These are phyloP conservation scores for Hansenula sp. DNA, from an alignment of 1,139 yeast species.

Conservation along the genomic window DNA sequence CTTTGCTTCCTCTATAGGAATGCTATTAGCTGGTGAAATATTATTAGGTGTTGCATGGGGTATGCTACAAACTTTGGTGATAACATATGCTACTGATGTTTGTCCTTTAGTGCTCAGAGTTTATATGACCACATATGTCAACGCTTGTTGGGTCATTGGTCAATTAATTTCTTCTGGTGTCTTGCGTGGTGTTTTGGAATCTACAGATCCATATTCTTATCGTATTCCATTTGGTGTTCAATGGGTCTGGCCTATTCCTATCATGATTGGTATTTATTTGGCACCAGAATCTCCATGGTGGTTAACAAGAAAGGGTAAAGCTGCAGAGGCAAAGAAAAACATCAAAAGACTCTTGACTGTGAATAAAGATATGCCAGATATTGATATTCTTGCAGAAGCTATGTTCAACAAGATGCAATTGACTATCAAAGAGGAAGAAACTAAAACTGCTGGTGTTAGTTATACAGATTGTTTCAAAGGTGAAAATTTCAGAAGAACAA, in stretches of 20 bases:
- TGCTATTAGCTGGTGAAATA: slow-evolving; percentile 25
- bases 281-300: slow-evolving; percentile 3
- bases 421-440: slow-evolving; percentile 28
- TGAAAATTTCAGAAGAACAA: slow-evolving; percentile 45
- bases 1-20: slow-evolving; percentile 17
- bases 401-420: slow-evolving; percentile 25
- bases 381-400: slow-evolving; percentile 15
- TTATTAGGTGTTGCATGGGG: slow-evolving; percentile 22
- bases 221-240: slow-evolving; percentile 10
- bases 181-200: slow-evolving; percentile 9
- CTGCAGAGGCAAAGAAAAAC: slow-evolving; percentile 7
- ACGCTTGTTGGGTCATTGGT: slow-evolving; percentile 22
- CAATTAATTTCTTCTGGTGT: slow-evolving; percentile 19
- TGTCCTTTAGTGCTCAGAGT: slow-evolving; percentile 26
- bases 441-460: slow-evolving; percentile 17
- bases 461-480: slow-evolving; percentile 46
- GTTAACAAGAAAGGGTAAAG: slow-evolving; percentile 1
- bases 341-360: slow-evolving; percentile 11
- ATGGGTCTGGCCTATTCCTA: slow-evolving; percentile 3
- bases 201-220: slow-evolving; percentile 22
- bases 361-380: slow-evolving; percentile 10
- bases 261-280: slow-evolving; percentile 7
- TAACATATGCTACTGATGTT: slow-evolving; percentile 23
- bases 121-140: slow-evolving; percentile 16
- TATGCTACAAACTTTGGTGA: slow-evolving; percentile 10